phyloP scores from a whole-genome alignment of 2,329 filamentous ascomycete species.

The Tolypocladium cylindrosporum region DNA sequence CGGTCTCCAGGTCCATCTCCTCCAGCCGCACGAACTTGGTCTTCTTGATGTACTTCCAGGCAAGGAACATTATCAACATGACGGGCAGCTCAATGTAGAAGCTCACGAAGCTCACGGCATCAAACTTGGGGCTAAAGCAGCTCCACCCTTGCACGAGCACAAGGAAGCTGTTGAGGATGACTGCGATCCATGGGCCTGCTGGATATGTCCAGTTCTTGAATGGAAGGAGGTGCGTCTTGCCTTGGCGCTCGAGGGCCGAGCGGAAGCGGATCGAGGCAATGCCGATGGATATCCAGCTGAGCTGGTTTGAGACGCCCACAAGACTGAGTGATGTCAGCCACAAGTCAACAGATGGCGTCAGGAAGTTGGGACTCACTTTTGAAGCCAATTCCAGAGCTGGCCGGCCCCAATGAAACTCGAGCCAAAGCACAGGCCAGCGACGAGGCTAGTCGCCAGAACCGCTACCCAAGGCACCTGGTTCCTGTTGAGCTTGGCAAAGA shows the following conservation, averaged over 20 bases:
- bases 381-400: slow-evolving; percentile 56
- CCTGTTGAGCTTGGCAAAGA: slow-evolving; percentile 33
- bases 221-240: slow-evolving; percentile 49
- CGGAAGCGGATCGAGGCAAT: slow-evolving; percentile 58
- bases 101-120: slow-evolving; percentile 50
- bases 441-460: slow-evolving; percentile 39
- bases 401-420: slow-evolving; percentile 57
- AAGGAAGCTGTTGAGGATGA: slow-evolving; percentile 47
- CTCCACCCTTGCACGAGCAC: slow-evolving; percentile 55
- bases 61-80: slow-evolving; percentile 53
- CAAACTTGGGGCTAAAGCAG: slow-evolving; percentile 50
- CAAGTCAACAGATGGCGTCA: neutral
- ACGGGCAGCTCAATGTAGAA: slow-evolving; percentile 54
- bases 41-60: slow-evolving; percentile 61
- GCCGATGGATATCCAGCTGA: slow-evolving; percentile 56
- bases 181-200: slow-evolving; percentile 44
- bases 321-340: slow-evolving; percentile 26
- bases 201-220: slow-evolving; percentile 62
- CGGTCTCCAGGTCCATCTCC: slow-evolving; percentile 54
- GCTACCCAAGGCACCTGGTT: slow-evolving; percentile 28
- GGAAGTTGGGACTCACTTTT: slow-evolving; percentile 35
- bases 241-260: slow-evolving; percentile 42
- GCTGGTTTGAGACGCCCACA: slow-evolving; percentile 57
- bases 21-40: slow-evolving; percentile 46
- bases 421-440: slow-evolving; percentile 53